Evolutionary conservation across 768 basidiomycete genomes (phyloP).

Genomic region (Astraeus odoratus): DNA sequence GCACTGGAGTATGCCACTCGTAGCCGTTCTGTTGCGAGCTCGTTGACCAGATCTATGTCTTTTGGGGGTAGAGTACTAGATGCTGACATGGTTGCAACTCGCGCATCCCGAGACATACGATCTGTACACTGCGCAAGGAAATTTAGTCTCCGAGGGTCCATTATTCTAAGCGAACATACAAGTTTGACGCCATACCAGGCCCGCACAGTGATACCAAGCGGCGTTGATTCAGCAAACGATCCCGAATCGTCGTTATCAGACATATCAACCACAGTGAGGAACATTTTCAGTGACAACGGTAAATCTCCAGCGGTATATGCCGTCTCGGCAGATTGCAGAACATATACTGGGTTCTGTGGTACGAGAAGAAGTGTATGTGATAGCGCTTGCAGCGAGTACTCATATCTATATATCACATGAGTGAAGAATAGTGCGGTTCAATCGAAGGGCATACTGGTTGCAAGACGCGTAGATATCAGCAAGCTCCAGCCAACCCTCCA

Average conservation of each 20-base stretch:
- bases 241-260: conserved; percentile 49
- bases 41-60: conserved; percentile 53
- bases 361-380: conserved; percentile 77
- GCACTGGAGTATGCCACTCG: conserved; percentile 53
- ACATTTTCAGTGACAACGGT: conserved; percentile 71
- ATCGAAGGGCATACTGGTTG: conserved; percentile 50
- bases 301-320: conserved; percentile 76
- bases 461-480: conserved; percentile 72
- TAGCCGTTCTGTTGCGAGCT: conserved; percentile 66
- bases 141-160: neutral
- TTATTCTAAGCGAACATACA: conserved; percentile 35
- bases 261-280: conserved; percentile 77
- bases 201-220: conserved; percentile 49
- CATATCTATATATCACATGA: conserved; percentile 45
- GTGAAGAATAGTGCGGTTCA: neutral
- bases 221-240: conserved; percentile 43
- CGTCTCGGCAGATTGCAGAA: conserved; percentile 82
- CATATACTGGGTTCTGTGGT: conserved; percentile 81
- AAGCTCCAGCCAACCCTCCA: conserved; percentile 84
- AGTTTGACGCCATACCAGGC: conserved; percentile 84
- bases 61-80: conserved; percentile 54
- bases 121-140: conserved; percentile 46
- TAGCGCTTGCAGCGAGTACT: conserved; percentile 62
- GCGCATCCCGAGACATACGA: conserved; percentile 40
- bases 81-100: conserved; percentile 36